Evolutionary conservation across 2,329 filamentous ascomycete genomes (phyloP), one percentile per base, ranked within the genome.

Genomic region (Ascochyta koolunga): DNA sequence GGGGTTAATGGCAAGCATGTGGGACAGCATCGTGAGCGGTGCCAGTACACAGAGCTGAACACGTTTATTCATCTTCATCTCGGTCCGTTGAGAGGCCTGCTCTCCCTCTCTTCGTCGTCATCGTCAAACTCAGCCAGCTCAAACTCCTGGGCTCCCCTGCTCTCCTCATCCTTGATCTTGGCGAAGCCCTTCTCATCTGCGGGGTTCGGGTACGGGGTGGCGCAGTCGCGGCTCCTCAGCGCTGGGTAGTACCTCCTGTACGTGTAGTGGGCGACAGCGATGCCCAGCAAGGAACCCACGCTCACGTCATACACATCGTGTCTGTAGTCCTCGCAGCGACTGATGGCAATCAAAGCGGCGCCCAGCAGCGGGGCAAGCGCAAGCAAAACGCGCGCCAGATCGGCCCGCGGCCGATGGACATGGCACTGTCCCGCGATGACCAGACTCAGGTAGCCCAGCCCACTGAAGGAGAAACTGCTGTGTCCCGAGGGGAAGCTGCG

Each of bases 401-500:
- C 84, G 0, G 83, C 82, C 21, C 82, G 76, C 2, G 85, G 84
- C 16, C 83, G 77, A 55, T 86, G 81, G 5, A 84, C 80, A 60
- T 82, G 83, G 67, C 85, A 79, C 64, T 88, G 85, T 3, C 88
- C 88, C 1, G 87, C 86, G 24, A 91, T 77, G 69, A 89, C 91
- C 22, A 90, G 76, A 19, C 85, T 82, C 16, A 92, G 76, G 68
- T 90, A 95, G 2, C 90, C 90, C 9, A 96, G 79, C 0, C 91
- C 91, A 3, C 86, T 84, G 69, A 95, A 96, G 1, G 89, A 83
- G 69, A 93, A 93, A 55, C 87, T 90, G 11, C 85, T 88, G 73
- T 96, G 91, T 1, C 91, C 91, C 1, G 86, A 89, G 0, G 91
- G 91, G 64, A 95, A 96, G 19, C 87, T 90, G 36, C 91, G 85